Conservation (phyloP, 345 rosid species). For the Acer yangbiense region DNA sequence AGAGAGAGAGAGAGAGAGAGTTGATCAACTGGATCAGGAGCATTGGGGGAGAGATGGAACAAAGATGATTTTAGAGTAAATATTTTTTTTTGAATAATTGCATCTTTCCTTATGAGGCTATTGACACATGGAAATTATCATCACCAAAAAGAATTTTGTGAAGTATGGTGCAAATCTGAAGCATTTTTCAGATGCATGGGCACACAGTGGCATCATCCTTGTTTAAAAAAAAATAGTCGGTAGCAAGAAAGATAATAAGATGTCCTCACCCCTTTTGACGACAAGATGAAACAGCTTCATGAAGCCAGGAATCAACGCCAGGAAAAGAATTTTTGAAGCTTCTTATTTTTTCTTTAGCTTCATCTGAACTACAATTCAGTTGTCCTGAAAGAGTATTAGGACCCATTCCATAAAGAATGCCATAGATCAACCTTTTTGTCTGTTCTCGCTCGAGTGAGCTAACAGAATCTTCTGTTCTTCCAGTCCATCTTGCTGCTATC, state of each 20-base stretch:
- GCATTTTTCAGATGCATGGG: neutral
- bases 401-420: constrained; percentile 99
- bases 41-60: neutral
- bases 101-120: neutral
- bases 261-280: constrained; percentile 69
- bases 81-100: neutral
- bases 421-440: constrained; percentile 90
- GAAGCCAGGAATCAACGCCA: constrained; percentile 86
- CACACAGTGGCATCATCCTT: neutral
- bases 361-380: constrained; percentile 77
- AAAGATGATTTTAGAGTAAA: neutral
- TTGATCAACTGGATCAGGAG: neutral
- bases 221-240: neutral
- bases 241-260: constrained; percentile 14
- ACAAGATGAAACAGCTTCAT: constrained; percentile 66
- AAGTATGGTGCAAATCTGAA: neutral
- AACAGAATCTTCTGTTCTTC: constrained; percentile 64
- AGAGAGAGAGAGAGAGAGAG: neutral
- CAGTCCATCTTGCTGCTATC: constrained; percentile 91
- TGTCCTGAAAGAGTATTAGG: constrained; percentile 85
- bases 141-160: neutral
- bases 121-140: neutral
- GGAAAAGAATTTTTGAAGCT: constrained; percentile 84
- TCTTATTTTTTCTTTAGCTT: constrained; percentile 81
- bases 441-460: constrained; percentile 75